A percentile compares a stretch with the other conserved stretches of the same genome.
Conservation (phyloP, 2,329 filamentous ascomycete species). For the Zymoseptoria pseudotritici region DNA sequence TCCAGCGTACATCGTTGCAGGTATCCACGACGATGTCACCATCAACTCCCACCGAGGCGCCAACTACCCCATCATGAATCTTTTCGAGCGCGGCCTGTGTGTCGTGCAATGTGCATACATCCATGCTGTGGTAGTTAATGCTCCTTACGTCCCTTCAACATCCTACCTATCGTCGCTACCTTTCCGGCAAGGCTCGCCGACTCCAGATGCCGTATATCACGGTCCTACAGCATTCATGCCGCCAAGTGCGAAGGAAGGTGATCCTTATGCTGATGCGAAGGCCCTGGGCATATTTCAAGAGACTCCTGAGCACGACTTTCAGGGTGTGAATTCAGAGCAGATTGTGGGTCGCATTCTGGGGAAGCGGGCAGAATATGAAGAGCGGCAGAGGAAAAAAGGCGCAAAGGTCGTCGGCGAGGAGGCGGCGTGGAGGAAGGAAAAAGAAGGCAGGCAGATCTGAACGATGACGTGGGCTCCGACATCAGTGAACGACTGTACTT, state of each 20-base stretch:
- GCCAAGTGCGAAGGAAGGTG: slow-evolving; percentile 31
- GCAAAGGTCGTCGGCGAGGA: slow-evolving; percentile 74
- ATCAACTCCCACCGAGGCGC: slow-evolving; percentile 96
- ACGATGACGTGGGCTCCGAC: not conserved
- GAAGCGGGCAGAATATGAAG: slow-evolving; percentile 81
- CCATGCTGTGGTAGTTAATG: slow-evolving; percentile 78
- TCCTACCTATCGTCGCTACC: slow-evolving; percentile 70
- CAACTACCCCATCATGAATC: slow-evolving; percentile 99
- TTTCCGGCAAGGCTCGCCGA: slow-evolving; percentile 46
- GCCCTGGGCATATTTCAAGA: slow-evolving; percentile 76
- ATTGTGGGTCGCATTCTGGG: slow-evolving; percentile 88
- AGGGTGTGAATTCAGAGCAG: slow-evolving; percentile 81
- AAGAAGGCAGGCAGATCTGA: slow-evolving; percentile 10
- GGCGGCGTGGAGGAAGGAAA: slow-evolving; percentile 21
- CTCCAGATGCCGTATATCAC: slow-evolving; percentile 78
- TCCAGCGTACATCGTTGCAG: slow-evolving; percentile 81
- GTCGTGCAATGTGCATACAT: slow-evolving; percentile 94
- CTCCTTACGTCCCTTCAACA: slow-evolving; percentile 78
- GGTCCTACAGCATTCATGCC: slow-evolving; percentile 91
- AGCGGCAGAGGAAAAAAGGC: slow-evolving; percentile 81
- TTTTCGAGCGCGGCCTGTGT: slow-evolving; percentile 90
- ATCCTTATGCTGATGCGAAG: slow-evolving; percentile 68
- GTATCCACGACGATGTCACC: slow-evolving; percentile 87
- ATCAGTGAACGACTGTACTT: too few species aligned
- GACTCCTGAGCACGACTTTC: slow-evolving; percentile 68